Conservation (phyloP, 2,329 filamentous ascomycete genomes). For the Trichophyton mentagrophytes region DNA sequence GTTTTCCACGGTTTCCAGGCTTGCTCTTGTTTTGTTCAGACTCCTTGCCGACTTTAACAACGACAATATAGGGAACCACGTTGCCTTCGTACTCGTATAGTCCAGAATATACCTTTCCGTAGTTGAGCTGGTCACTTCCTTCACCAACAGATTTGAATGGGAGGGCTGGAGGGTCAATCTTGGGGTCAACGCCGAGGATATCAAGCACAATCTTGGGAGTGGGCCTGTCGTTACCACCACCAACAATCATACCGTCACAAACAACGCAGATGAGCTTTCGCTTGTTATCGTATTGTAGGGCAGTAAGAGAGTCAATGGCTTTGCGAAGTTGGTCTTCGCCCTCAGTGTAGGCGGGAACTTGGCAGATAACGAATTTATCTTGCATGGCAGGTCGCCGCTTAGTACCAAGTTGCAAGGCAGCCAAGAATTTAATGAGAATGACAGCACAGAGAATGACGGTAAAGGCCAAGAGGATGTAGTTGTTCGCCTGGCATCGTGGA, state of each 20-base stretch:
- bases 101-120: slow-evolving; percentile 95
- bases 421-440: slow-evolving; percentile 77
- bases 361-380: slow-evolving; percentile 98
- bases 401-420: slow-evolving; percentile 83
- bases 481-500: slow-evolving; percentile 70
- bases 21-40: slow-evolving; percentile 84
- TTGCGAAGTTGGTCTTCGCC: slow-evolving; percentile 90
- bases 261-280: slow-evolving; percentile 92
- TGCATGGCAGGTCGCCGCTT: slow-evolving; percentile 81
- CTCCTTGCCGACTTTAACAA: slow-evolving; percentile 96
- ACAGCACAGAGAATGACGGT: slow-evolving; percentile 71
- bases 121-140: slow-evolving; percentile 87
- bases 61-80: slow-evolving; percentile 87
- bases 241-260: slow-evolving; percentile 94
- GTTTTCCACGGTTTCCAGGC: slow-evolving; percentile 95
- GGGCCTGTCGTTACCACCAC: slow-evolving; percentile 87
- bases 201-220: slow-evolving; percentile 97
- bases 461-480: slow-evolving; percentile 78
- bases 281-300: slow-evolving; percentile 95
- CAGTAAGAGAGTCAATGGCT: slow-evolving; percentile 84
- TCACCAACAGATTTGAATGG: slow-evolving; percentile 87
- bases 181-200: slow-evolving; percentile 92
- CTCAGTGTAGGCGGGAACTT: slow-evolving; percentile 95
- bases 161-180: slow-evolving; percentile 84
- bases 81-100: slow-evolving; percentile 97